Percentiles rank a stretch among this genome's conserved stretches.
Evolutionary conservation across 345 rosid species (phyloP).

Genomic region (Ceriops tagal): DNA sequence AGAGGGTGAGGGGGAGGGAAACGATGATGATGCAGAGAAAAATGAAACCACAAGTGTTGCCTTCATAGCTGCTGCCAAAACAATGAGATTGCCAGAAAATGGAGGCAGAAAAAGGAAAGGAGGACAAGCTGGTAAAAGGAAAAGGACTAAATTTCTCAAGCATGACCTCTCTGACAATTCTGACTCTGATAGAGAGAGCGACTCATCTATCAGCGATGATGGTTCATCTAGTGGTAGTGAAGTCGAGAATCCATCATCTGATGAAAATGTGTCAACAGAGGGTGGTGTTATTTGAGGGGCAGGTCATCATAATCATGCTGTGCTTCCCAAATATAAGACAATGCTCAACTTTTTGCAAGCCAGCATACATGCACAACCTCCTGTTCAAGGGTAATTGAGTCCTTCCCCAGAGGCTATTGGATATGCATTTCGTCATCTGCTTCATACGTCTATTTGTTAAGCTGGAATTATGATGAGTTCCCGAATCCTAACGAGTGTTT

Average conservation of each 20-base stretch:
- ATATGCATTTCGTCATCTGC: too few relatives aligned
- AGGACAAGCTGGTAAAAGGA: constrained; percentile 19
- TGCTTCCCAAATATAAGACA: neutral
- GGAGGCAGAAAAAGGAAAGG: constrained; percentile 31
- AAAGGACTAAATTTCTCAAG: constrained; percentile 29
- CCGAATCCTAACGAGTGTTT: too few relatives aligned
- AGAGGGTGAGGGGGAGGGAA: constrained; percentile 31
- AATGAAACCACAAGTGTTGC: constrained; percentile 35
- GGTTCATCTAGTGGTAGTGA: constrained; percentile 38
- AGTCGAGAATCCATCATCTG: constrained; percentile 42
- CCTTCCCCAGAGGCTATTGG: neutral
- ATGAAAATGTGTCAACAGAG: constrained; percentile 21
- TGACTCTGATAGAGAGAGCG: constrained; percentile 20
- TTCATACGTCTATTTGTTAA: too few relatives aligned
- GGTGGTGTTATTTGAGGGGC: neutral
- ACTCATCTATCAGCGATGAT: constrained; percentile 18
- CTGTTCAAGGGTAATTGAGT: neutral
- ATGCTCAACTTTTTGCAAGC: neutral
- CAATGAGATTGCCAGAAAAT: constrained; percentile 25
- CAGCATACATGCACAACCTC: neutral
- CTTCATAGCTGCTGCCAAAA: constrained; percentile 44
- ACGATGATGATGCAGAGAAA: constrained; percentile 21
- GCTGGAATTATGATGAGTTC: too few relatives aligned
- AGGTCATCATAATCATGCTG: neutral
- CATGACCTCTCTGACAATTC: constrained; percentile 22